These are phyloP conservation scores for Cenchrus americanus DNA, from an alignment of 176 grass and related monocot genomes.

Conservation along the genomic window DNA sequence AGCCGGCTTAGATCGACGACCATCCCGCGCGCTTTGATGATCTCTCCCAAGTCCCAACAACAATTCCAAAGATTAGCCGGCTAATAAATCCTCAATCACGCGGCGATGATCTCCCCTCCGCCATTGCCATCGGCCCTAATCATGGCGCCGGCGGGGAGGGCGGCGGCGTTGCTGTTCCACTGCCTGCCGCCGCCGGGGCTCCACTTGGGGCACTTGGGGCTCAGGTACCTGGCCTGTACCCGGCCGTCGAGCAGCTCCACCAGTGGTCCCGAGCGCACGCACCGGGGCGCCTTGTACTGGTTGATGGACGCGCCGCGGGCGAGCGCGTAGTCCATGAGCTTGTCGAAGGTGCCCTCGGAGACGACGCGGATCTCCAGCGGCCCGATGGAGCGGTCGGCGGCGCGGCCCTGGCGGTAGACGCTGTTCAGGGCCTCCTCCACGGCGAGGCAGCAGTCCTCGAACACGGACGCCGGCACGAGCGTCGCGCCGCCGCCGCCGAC, in stretches of 20 bases:
- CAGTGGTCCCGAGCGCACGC: slow-evolving; percentile 53
- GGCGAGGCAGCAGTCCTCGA: slow-evolving; percentile 66
- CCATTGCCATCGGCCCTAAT: not conserved
- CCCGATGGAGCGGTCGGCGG: slow-evolving; percentile 55
- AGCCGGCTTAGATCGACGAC: not conserved
- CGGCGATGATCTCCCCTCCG: not conserved
- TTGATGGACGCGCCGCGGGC: slow-evolving; percentile 64
- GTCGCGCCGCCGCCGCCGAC: not conserved
- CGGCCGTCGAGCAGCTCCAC: slow-evolving; percentile 51
- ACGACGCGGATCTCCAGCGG: slow-evolving; percentile 76
- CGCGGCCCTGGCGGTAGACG: slow-evolving; percentile 67
- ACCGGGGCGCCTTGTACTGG: slow-evolving; percentile 83
- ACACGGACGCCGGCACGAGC: slow-evolving; percentile 48
- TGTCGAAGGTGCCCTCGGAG: slow-evolving; percentile 54
- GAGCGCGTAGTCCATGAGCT: slow-evolving; percentile 73
- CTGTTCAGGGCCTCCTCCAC: slow-evolving; percentile 66
- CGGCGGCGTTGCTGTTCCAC: slow-evolving; percentile 27
- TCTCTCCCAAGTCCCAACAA: not conserved
- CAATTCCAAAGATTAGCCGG: not conserved
- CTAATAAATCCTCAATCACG: not conserved
- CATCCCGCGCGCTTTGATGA: too few relatives aligned
- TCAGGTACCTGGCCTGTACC: slow-evolving; percentile 48
- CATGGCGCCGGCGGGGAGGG: not conserved
- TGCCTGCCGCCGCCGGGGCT: slow-evolving; percentile 47
- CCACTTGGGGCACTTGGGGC: slow-evolving; percentile 62